Evolutionary conservation across 108 stramenopile genomes (phyloP).

Genomic region (Cylindrotheca closterium): DNA sequence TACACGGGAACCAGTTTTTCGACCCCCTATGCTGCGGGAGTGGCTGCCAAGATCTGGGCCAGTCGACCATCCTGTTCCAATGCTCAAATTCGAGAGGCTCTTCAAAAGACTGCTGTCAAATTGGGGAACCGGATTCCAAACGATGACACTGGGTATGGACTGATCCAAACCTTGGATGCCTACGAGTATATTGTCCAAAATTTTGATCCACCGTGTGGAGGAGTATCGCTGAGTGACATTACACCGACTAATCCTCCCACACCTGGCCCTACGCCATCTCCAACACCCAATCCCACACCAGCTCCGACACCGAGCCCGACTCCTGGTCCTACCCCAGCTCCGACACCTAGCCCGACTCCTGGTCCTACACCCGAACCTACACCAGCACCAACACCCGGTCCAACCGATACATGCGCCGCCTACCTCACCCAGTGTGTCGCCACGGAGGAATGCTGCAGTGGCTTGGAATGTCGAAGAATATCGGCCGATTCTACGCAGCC

Average conservation of each 20-base stretch:
- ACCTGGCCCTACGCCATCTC: background rate
- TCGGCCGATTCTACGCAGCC: background rate
- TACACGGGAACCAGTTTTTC: slow-evolving; percentile 53
- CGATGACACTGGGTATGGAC: slow-evolving; percentile 19
- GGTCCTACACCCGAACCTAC: background rate
- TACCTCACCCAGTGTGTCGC: background rate
- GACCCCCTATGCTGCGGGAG: slow-evolving; percentile 67
- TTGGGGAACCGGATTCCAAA: background rate
- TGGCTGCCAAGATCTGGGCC: slow-evolving; percentile 53
- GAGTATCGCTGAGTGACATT: background rate
- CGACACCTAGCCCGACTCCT: background rate
- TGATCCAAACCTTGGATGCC: slow-evolving; percentile 31
- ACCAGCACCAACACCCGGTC: background rate
- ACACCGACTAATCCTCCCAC: background rate
- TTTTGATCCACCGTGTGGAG: slow-evolving; percentile 16
- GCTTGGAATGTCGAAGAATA: background rate
- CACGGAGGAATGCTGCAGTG: background rate
- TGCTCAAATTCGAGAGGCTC: slow-evolving; percentile 49
- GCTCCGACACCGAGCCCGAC: background rate
- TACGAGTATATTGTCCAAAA: slow-evolving; percentile 13
- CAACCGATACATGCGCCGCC: background rate
- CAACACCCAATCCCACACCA: background rate
- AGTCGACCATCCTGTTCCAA: slow-evolving; percentile 48
- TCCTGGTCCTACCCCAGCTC: background rate
- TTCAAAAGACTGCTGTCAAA: slow-evolving; percentile 1